Evolutionary conservation across 2,329 filamentous ascomycete species (phyloP).

Genomic region (Monosporascus sp.): DNA sequence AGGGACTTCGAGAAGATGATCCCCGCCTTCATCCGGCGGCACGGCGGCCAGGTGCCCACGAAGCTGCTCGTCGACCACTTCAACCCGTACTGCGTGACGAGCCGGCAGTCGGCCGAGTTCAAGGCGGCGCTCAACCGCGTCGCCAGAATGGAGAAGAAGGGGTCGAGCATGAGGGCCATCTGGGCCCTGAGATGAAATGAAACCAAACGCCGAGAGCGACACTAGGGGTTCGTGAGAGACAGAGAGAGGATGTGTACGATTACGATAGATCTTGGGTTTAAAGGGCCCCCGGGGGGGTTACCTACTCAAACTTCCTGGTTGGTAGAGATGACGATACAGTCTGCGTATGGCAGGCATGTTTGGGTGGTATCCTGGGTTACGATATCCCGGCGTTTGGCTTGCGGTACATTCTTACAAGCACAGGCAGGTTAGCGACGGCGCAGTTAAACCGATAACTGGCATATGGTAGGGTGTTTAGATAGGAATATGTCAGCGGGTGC

Average conservation of each 20-base stretch:
- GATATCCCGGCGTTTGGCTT: no score
- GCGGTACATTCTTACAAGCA: no score
- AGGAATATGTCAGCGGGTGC: no score
- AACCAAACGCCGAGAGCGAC: neutral
- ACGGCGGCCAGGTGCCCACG: constrained; percentile 73
- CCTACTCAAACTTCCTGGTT: neutral
- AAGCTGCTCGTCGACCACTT: constrained; percentile 90
- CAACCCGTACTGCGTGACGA: constrained; percentile 68
- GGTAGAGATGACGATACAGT: neutral
- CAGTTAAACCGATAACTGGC: no score
- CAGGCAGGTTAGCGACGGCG: no score
- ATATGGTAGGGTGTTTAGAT: no score
- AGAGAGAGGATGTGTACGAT: neutral
- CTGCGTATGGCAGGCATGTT: no score
- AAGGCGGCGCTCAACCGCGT: constrained; percentile 73
- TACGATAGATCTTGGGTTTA: neutral
- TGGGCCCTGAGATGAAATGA: constrained; percentile 36
- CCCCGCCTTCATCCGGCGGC: constrained; percentile 68
- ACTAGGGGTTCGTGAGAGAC: neutral
- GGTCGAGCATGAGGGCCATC: constrained; percentile 46
- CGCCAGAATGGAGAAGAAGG: constrained; percentile 61
- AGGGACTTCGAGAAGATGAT: constrained; percentile 69
- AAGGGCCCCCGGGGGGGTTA: no score
- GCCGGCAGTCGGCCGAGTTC: constrained; percentile 69
- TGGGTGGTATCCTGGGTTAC: no score